These are phyloP conservation scores for Bidens hawaiensis DNA, from an alignment of 140 eudicot genomes.

Conservation along the genomic window DNA sequence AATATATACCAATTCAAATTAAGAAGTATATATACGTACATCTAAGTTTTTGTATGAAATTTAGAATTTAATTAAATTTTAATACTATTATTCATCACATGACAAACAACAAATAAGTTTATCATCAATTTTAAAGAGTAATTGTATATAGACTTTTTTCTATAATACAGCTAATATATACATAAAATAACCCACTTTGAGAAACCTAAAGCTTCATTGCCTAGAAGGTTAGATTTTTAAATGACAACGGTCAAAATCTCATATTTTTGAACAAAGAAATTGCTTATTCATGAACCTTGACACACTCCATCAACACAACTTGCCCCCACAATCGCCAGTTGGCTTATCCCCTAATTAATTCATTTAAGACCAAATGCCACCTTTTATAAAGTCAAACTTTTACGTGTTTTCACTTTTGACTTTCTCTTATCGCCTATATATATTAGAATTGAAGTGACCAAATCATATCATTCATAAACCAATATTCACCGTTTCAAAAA, in stretches of 20 bases:
- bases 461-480: not conserved
- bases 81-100: too few species aligned
- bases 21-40: too few species aligned
- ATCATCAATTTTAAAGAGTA: too few species aligned
- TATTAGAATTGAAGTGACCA: not conserved
- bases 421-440: not conserved
- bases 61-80: too few species aligned
- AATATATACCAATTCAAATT: too few species aligned
- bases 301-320: conserved; percentile 1
- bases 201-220: not conserved
- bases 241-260: not conserved
- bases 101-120: too few species aligned
- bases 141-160: too few species aligned
- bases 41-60: too few species aligned
- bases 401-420: not conserved
- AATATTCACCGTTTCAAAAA: not conserved
- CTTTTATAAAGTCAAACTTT: not conserved
- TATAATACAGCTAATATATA: too few species aligned
- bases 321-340: not conserved
- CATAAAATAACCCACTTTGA: not conserved
- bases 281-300: not conserved
- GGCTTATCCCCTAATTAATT: not conserved
- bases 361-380: not conserved
- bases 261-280: not conserved
- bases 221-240: not conserved